Conservation (phyloP, 257 asterid species). For the Capsicum baccatum region DNA sequence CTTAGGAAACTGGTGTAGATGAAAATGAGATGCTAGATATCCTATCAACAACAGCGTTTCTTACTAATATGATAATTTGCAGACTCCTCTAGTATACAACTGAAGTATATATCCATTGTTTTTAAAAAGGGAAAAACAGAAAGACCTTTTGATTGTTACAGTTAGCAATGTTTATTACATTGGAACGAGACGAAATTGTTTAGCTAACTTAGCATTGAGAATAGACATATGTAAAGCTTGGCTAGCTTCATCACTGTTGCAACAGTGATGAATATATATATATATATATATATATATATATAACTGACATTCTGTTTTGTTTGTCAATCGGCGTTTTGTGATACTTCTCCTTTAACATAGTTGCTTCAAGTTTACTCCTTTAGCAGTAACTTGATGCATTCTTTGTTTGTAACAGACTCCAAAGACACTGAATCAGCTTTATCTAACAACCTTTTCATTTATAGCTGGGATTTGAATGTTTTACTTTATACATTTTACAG, state of each 20-base stretch:
- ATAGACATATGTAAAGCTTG: not conserved
- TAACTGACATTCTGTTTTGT: not conserved
- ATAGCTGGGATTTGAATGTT: slow-evolving; percentile 58
- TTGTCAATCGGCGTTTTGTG: not conserved
- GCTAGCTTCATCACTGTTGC: not conserved
- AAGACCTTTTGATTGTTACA: not conserved
- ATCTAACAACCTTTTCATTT: slow-evolving; percentile 78
- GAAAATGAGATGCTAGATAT: slow-evolving; percentile 92
- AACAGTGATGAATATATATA: not conserved
- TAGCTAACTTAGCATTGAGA: not conserved
- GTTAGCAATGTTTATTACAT: not conserved
- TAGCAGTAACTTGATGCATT: slow-evolving; percentile 25
- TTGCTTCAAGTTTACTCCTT: slow-evolving; percentile 17
- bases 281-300: not conserved
- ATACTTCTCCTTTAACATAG: not conserved
- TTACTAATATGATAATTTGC: slow-evolving; percentile 75
- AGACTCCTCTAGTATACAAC: not conserved
- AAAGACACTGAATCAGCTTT: slow-evolving; percentile 82
- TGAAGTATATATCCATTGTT: not conserved
- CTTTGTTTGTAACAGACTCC: slow-evolving; percentile 63
- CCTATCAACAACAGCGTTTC: slow-evolving; percentile 87
- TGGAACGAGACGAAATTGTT: not conserved
- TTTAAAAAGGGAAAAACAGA: too few species aligned
- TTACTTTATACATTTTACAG: too few species aligned
- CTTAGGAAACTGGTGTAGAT: slow-evolving; percentile 41